phyloP scores from a whole-genome alignment of 1,284 basidiomycete genomes.

The Pisolithus thermaeus region DNA sequence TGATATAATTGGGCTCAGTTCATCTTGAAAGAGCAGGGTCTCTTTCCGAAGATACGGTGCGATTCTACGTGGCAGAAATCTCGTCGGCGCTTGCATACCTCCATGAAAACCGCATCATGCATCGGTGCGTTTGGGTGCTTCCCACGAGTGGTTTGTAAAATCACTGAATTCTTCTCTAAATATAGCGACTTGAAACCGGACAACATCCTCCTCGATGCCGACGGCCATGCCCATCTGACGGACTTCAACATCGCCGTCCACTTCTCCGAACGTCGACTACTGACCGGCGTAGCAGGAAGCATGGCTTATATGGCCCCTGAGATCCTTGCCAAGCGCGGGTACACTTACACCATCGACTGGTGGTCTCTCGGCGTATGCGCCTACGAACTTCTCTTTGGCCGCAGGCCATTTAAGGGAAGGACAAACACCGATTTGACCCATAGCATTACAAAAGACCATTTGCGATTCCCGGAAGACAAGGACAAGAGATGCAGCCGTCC shows the following conservation, averaged over 20 bases:
- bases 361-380: constrained; percentile 94
- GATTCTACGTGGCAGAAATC: constrained; percentile 89
- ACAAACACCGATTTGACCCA: constrained; percentile 88
- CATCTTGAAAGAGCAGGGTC: constrained; percentile 87
- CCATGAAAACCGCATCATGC: constrained; percentile 90
- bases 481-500: constrained; percentile 62
- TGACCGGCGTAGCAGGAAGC: constrained; percentile 95
- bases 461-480: constrained; percentile 75
- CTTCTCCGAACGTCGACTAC: constrained; percentile 75
- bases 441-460: constrained; percentile 73
- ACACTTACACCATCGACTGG: constrained; percentile 91
- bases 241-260: constrained; percentile 99
- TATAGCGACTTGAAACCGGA: constrained; percentile 92
- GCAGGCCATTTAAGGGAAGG: constrained; percentile 87
- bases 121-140: constrained; percentile 62
- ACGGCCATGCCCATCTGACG: constrained; percentile 93
- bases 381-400: constrained; percentile 89
- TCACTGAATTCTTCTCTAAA: constrained; percentile 22
- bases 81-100: constrained; percentile 88
- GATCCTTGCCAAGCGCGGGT: constrained; percentile 79
- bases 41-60: constrained; percentile 79
- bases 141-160: constrained; percentile 5
- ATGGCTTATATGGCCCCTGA: constrained; percentile 99
- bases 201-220: constrained; percentile 94
- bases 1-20: constrained; percentile 46